Percentiles rank a stretch among this genome's conserved stretches.
Evolutionary conservation across 495 filamentous ascomycete species (phyloP).

Genomic region (Penicillium goetzii): DNA sequence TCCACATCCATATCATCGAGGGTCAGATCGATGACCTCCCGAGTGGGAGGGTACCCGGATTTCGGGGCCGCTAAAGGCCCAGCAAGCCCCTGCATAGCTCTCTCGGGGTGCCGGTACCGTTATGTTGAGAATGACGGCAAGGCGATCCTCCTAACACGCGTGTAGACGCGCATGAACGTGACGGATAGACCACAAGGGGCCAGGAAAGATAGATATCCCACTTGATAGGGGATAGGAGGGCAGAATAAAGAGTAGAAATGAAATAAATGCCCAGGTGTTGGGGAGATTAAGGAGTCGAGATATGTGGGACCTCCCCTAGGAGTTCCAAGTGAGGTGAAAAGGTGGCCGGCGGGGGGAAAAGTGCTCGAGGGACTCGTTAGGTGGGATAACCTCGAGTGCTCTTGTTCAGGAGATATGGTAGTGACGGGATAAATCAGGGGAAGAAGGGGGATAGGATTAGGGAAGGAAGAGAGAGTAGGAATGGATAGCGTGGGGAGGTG

Average conservation of each 20-base stretch:
- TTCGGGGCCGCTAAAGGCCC: slow-evolving; percentile 4
- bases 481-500: not conserved
- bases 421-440: not conserved
- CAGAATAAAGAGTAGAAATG: too few relatives aligned
- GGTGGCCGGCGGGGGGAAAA: not conserved
- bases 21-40: slow-evolving; percentile 6
- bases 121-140: not conserved
- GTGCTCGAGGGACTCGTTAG: not conserved
- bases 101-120: not conserved
- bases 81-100: not conserved
- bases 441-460: not conserved
- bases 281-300: not conserved
- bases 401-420: not conserved
- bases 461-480: not conserved
- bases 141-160: not conserved
- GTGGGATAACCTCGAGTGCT: not conserved
- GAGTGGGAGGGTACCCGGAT: slow-evolving; percentile 1
- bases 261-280: not conserved
- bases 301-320: not conserved
- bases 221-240: not conserved
- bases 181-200: not conserved
- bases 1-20: not conserved
- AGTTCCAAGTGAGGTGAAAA: not conserved
- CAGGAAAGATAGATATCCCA: not conserved
- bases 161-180: not conserved